Conservation (phyloP, 1,139 yeast species). For the Zygoascus meyerae region DNA sequence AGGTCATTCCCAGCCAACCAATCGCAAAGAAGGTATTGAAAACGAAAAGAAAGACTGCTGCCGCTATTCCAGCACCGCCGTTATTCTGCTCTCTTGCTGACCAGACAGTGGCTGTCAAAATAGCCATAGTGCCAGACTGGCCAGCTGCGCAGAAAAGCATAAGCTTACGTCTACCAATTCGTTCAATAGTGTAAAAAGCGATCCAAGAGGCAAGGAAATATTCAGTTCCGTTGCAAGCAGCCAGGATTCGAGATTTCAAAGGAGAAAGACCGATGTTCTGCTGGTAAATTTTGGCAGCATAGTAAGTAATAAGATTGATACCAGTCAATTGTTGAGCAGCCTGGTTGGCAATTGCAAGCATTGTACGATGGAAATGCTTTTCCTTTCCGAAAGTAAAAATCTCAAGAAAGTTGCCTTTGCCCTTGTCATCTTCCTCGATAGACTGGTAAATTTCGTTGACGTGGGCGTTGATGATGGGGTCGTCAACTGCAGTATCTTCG, state of each 20-base stretch:
- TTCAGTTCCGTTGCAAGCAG: conserved; percentile 46
- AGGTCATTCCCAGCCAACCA: conserved; percentile 52
- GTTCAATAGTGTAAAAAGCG: conserved; percentile 44
- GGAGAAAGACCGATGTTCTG: conserved; percentile 38
- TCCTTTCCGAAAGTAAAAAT: conserved; percentile 21
- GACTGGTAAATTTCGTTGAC: conserved; percentile 26
- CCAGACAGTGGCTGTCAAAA: conserved; percentile 24
- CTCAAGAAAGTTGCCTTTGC: conserved; percentile 14
- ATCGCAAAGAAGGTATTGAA: conserved; percentile 52
- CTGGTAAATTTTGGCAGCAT: conserved; percentile 39
- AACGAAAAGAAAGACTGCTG: conserved; percentile 46
- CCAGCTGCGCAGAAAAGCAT: conserved; percentile 39
- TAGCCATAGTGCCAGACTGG: conserved; percentile 25
- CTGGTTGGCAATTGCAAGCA: conserved; percentile 46
- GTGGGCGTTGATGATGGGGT: conserved; percentile 21
- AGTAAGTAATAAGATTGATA: conserved; percentile 50
- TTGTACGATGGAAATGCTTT: conserved; percentile 43
- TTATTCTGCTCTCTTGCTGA: conserved; percentile 17
- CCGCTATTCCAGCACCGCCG: conserved; percentile 33
- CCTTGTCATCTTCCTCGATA: conserved; percentile 17
- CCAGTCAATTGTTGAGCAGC: conserved; percentile 69
- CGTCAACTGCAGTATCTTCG: conserved; percentile 34
- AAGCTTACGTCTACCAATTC: conserved; percentile 55
- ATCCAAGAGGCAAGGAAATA: conserved; percentile 43
- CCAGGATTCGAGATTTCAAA: conserved; percentile 37